Conservation (phyloP, 768 basidiomycete species). For the Mycena floridula region DNA sequence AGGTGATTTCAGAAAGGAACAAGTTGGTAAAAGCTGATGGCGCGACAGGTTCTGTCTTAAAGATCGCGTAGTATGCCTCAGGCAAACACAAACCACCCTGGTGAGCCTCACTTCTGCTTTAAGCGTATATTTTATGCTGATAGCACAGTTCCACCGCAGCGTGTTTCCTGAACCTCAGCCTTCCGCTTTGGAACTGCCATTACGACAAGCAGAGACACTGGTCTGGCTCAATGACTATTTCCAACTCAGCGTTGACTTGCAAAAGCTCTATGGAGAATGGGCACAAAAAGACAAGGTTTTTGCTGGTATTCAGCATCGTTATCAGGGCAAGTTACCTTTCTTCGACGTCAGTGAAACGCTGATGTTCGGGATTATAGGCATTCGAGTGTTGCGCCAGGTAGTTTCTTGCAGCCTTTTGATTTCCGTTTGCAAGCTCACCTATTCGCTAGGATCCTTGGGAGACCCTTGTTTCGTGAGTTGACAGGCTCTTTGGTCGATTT, state of each 20-base stretch:
- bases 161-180: slow-evolving; percentile 48
- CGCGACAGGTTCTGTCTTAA: slow-evolving; percentile 68
- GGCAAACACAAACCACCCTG: slow-evolving; percentile 64
- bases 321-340: no score
- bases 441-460: slow-evolving; percentile 98
- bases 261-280: slow-evolving; percentile 73
- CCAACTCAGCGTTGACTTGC: slow-evolving; percentile 73
- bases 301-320: slow-evolving; percentile 49
- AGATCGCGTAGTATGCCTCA: slow-evolving; percentile 80
- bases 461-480: slow-evolving; percentile 82
- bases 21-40: no score
- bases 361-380: no score
- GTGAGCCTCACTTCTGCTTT: no score
- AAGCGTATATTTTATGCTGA: no score
- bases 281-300: slow-evolving; percentile 69
- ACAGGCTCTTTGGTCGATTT: background rate
- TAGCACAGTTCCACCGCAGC: slow-evolving; percentile 73
- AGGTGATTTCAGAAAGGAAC: no score
- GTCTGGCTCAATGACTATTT: slow-evolving; percentile 84
- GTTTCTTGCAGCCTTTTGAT: no score
- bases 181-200: slow-evolving; percentile 22
- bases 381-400: no score
- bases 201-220: slow-evolving; percentile 58
- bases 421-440: slow-evolving; percentile 78
- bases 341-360: no score